Evolutionary conservation across 2,329 filamentous ascomycete species (phyloP), one percentile per base, ranked within the genome.

Genomic region (Biscogniauxia sp.): DNA sequence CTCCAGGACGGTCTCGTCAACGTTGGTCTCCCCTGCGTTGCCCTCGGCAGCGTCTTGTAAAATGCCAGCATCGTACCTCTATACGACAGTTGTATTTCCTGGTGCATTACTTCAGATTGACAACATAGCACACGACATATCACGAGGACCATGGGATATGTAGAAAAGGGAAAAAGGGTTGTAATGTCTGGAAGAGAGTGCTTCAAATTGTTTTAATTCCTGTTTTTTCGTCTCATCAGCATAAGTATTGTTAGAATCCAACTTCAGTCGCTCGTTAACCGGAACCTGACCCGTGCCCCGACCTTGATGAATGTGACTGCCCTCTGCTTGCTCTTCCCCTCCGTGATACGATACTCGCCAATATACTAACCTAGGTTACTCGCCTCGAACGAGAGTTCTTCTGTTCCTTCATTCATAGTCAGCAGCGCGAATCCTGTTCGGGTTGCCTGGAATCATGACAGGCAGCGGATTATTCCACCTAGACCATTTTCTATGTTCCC

Each of bases 11-110:
- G 69, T 54, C 66, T 73, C 54, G 57, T 73, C 70, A 73, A 73
- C 60, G 62, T 72, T 53, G 69, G 68, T 45, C 68, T 73, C 50
- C 71, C 70, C 45, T 73, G 71, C 65, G 61, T 73, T 45, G 71
- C 70, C 54, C 69, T 73, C 26, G 67, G 65, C 54, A 59, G 71
- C 61, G 41, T 73, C 20, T 55, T 73, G 20, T 73, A 73, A 71
- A 45, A 67, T 56, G 67, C 57, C 57, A 41, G 11, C 56, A n/a
- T 64, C 56, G 58, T 57, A 32, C 17, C 57, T 20, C 59, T 41
- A 37, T 32, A 54, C 57, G 56, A 49, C 20, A 28, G n/a, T 25
- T 20, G 45, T 19, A 20, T 17, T 19, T 23, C n/a, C 45, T 20
- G 55, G 41, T 57, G 51, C 61, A 62, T 59, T 63, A 25, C 37